Percentiles rank a stretch among this genome's conserved stretches.
These are phyloP conservation scores for Paramyrothecium sp. DNA, from an alignment of 2,329 filamentous ascomycete species.

Conservation along the genomic window DNA sequence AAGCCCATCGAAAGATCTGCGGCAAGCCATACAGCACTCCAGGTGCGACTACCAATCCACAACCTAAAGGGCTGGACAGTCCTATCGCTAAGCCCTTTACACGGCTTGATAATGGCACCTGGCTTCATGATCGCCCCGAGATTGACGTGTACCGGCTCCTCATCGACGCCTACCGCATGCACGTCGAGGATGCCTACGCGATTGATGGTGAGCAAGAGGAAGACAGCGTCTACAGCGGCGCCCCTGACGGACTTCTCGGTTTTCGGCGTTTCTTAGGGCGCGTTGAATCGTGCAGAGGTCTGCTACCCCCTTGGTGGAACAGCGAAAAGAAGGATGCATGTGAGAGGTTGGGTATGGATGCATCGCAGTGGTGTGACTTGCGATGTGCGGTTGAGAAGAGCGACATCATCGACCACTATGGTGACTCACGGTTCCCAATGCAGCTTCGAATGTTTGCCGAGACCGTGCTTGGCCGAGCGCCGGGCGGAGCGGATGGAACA, in stretches of 20 bases:
- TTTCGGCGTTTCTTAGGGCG: constrained; percentile 35
- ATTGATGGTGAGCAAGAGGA: constrained; percentile 20
- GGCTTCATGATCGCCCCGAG: constrained; percentile 41
- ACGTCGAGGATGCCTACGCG: constrained; percentile 33
- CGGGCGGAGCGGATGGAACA: constrained; percentile 23
- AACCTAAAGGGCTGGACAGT: too few relatives aligned
- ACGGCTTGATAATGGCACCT: constrained; percentile 36
- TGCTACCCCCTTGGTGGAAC: constrained; percentile 47
- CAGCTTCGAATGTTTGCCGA: constrained; percentile 49
- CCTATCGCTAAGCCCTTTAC: constrained; percentile 34
- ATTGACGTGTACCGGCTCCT: constrained; percentile 43
- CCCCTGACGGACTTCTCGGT: too few relatives aligned
- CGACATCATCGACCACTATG: constrained; percentile 40
- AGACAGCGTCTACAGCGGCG: constrained; percentile 30
- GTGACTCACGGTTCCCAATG: constrained; percentile 42
- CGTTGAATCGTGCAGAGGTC: constrained; percentile 16
- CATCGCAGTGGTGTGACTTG: constrained; percentile 21
- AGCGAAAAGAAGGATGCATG: constrained; percentile 34
- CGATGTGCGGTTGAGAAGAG: constrained; percentile 23
- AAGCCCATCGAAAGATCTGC: constrained; percentile 45
- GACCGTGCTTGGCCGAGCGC: constrained; percentile 28
- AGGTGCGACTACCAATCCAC: too few relatives aligned
- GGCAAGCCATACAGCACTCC: constrained; percentile 17
- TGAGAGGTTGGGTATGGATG: constrained; percentile 28
- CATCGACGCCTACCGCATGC: constrained; percentile 47